Evolutionary conservation across 75 land plant genomes (phyloP).

Genomic region (Cupressus sempervirens): DNA sequence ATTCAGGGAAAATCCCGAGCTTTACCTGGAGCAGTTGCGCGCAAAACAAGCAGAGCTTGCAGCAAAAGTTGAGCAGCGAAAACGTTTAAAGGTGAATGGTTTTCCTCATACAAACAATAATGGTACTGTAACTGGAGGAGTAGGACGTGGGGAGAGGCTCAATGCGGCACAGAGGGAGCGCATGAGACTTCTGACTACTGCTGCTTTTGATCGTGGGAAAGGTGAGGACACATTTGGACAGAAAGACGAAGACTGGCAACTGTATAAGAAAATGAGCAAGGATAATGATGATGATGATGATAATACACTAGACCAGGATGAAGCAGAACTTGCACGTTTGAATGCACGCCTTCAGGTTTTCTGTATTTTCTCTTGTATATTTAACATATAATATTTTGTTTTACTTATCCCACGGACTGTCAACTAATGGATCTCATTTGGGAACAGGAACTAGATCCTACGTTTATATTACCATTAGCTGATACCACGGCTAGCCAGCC

Average conservation of each 20-base stretch:
- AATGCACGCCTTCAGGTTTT: conserved; percentile 74
- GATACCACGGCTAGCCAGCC: conserved; percentile 20
- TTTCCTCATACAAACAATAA: conserved; percentile 36
- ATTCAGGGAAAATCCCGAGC: conserved; percentile 89
- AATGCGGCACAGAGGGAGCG: conserved; percentile 91
- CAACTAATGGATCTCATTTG: not conserved
- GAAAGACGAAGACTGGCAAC: conserved; percentile 96
- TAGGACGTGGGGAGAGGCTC: conserved; percentile 89
- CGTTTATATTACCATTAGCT: conserved; percentile 28
- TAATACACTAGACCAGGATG: conserved; percentile 70
- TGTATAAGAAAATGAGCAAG: conserved; percentile 92
- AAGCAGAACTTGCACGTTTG: conserved; percentile 73
- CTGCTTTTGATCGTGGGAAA: conserved; percentile 97
- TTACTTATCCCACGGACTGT: not conserved
- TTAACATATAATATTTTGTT: not conserved
- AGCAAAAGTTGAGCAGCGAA: conserved; percentile 82
- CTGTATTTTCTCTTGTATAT: not conserved
- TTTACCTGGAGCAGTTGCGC: conserved; percentile 79
- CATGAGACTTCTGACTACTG: conserved; percentile 92
- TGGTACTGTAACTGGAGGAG: conserved; percentile 37
- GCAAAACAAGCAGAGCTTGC: conserved; percentile 65
- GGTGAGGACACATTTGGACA: conserved; percentile 98
- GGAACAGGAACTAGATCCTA: conserved; percentile 59
- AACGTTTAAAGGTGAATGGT: conserved; percentile 68
- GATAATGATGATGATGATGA: conserved; percentile 91